A percentile compares a stretch with the other conserved stretches of the same genome.
phyloP scores from a whole-genome alignment of 352 stramenopile species.

The Globisporangium yorkense region DNA sequence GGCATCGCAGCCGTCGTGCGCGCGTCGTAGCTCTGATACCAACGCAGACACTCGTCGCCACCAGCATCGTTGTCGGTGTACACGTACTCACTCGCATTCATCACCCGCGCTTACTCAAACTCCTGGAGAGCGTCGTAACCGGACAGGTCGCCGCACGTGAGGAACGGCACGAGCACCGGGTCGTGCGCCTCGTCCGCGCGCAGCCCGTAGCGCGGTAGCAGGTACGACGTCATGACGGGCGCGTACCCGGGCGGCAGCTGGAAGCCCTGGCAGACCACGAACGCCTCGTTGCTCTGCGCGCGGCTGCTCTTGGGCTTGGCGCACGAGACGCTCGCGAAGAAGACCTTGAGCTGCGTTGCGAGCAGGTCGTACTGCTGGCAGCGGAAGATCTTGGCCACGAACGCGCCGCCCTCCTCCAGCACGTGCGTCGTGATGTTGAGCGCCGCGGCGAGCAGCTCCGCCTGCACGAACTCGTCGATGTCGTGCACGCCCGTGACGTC shows the following conservation, averaged over 20 bases:
- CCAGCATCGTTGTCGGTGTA: constrained; percentile 1
- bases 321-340: constrained; percentile 95
- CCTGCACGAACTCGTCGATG: constrained; percentile 98
- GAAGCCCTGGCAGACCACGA: constrained; percentile 96
- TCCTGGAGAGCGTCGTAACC: constrained; percentile 80
- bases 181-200: constrained; percentile 42
- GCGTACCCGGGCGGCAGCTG: constrained; percentile 66
- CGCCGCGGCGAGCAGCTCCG: constrained; percentile 95
- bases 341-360: constrained; percentile 93
- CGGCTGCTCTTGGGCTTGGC: constrained; percentile 97
- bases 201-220: constrained; percentile 62
- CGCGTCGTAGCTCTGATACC: constrained; percentile 11
- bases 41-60: too few species aligned
- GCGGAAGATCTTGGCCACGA: constrained; percentile 99
- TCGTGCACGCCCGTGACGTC: constrained; percentile 99
- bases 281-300: constrained; percentile 94
- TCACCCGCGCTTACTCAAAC: constrained; percentile 26
- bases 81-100: not conserved
- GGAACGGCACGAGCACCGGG: constrained; percentile 80
- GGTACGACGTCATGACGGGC: constrained; percentile 83
- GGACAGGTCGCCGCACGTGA: constrained; percentile 91
- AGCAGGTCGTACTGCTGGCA: constrained; percentile 95
- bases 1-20: constrained; percentile 34
- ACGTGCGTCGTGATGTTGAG: constrained; percentile 98
- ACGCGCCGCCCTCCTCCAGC: constrained; percentile 90